Evolutionary conservation across 129 eudicot genomes (phyloP), one percentile per base, ranked within the genome.

Genomic region (Solidago caesia): DNA sequence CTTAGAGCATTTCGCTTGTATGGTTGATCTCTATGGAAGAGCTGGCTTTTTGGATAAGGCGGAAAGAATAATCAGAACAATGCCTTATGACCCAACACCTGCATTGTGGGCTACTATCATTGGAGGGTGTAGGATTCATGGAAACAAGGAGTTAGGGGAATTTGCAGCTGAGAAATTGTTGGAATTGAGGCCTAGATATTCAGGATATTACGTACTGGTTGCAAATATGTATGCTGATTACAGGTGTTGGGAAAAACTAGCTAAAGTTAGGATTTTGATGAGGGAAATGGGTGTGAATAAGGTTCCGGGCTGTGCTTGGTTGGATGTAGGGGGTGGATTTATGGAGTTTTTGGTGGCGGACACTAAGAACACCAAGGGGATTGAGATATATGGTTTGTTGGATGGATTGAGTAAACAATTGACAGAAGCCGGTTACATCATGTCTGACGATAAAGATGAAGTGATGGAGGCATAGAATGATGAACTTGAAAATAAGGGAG

Each of bases 61-160:
- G 2, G 86, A 73, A 82, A 85, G 76, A 45, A 64, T 77, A 45
- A 75, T 89, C 6, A 48, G 70, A 47, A 71, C 39, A 26, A 87
- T 89, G 88, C 90, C 88, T 26, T 85, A 80, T 78, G 46, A 85
- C 39, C 85, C 90, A 29, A 89, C 88, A 26, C 63, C 84, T 13
- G 85, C 85, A 64, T 85, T 87, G 88, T 89, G 96, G 96, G 92
- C 87, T n/a, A 87, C 90, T 2, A 72, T 89, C n/a, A 43, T 90
- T 39, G 96, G 92, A 69, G 87, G 87, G 6, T 83, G 92, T 77
- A 66, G 80, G 63, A 74, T 81, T 57, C 88, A 87, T 69, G 72
- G 86, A 44, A 79, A 79, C 27, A 79, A 73, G 53, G 80, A 81
- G 53, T 45, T 87, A 0, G 87, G 96, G 39, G 81, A 81, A 67